phyloP scores from a whole-genome alignment of 352 stramenopile genomes.

The Globisporangium uncinulatum region DNA sequence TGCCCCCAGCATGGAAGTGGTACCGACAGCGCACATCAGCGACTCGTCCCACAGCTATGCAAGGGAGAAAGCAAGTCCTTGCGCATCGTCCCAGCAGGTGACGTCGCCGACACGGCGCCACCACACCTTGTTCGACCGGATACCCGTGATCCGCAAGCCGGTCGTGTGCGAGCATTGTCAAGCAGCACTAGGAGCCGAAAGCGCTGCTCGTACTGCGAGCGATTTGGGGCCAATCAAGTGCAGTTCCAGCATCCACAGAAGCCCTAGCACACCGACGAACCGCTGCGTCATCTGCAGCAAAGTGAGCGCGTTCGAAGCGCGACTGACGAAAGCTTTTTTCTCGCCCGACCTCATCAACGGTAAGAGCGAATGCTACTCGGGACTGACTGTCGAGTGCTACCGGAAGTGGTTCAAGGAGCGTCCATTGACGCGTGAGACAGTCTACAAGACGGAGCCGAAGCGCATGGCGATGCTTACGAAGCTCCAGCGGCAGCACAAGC shows the following conservation, averaged over 20 bases:
- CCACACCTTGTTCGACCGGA: background rate
- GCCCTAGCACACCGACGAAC: background rate
- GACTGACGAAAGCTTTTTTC: slow-evolving; percentile 19
- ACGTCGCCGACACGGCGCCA: background rate
- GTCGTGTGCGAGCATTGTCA: slow-evolving; percentile 7
- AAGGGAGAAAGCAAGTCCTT: background rate
- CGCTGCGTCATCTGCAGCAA: slow-evolving; percentile 18
- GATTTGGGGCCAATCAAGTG: background rate
- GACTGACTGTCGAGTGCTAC: slow-evolving; percentile 14
- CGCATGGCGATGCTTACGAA: slow-evolving; percentile 12
- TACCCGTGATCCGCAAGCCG: slow-evolving; percentile 8
- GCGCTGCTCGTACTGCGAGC: background rate
- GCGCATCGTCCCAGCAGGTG: background rate
- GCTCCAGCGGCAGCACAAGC: slow-evolving; percentile 18
- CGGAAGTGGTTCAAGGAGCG: slow-evolving; percentile 18
- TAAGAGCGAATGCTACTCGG: slow-evolving; percentile 16
- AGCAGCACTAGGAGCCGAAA: background rate
- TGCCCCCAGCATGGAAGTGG: too few species aligned
- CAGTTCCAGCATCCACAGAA: background rate
- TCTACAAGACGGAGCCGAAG: slow-evolving; percentile 13
- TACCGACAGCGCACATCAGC: background rate
- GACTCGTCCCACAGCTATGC: slow-evolving; percentile 6
- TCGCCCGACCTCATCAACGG: slow-evolving; percentile 8
- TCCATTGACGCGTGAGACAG: background rate
- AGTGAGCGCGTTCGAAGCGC: slow-evolving; percentile 11